Evolutionary conservation across 768 basidiomycete species (phyloP).

Genomic region (Boletus tomentosulus): DNA sequence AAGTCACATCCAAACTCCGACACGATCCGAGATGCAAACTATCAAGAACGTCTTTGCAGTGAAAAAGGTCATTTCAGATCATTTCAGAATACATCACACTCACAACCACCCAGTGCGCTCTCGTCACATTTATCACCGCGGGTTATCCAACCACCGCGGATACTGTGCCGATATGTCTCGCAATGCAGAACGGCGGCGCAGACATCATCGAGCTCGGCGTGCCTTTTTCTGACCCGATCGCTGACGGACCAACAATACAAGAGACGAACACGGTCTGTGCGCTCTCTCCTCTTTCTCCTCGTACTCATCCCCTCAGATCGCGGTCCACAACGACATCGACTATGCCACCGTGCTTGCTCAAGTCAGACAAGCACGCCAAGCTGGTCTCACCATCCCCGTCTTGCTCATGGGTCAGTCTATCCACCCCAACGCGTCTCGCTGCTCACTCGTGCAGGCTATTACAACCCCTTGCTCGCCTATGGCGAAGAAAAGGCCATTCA

Average conservation of each 20-base stretch:
- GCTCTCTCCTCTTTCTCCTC: background rate
- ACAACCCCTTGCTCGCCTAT: constrained; percentile 93
- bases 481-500: constrained; percentile 92
- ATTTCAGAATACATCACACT: background rate
- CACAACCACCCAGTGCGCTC: constrained; percentile 36
- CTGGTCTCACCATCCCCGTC: constrained; percentile 81
- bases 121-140: constrained; percentile 91
- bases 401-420: constrained; percentile 36
- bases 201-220: constrained; percentile 95
- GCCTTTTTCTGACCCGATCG: constrained; percentile 79
- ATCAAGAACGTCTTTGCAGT: constrained; percentile 27
- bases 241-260: constrained; percentile 93
- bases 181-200: constrained; percentile 89
- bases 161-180: constrained; percentile 84
- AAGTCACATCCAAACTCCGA: constrained; percentile 3
- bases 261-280: constrained; percentile 77
- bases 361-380: constrained; percentile 71
- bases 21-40: constrained; percentile 19
- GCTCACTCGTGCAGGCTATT: constrained; percentile 65
- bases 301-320: constrained; percentile 52
- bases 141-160: constrained; percentile 79
- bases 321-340: constrained; percentile 75
- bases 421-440: background rate
- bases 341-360: constrained; percentile 71
- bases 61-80: constrained; percentile 12